A percentile compares a stretch with the other conserved stretches of the same genome.
phyloP scores from a whole-genome alignment of 2,329 filamentous ascomycete genomes.

The Metarhizium guizhouense region DNA sequence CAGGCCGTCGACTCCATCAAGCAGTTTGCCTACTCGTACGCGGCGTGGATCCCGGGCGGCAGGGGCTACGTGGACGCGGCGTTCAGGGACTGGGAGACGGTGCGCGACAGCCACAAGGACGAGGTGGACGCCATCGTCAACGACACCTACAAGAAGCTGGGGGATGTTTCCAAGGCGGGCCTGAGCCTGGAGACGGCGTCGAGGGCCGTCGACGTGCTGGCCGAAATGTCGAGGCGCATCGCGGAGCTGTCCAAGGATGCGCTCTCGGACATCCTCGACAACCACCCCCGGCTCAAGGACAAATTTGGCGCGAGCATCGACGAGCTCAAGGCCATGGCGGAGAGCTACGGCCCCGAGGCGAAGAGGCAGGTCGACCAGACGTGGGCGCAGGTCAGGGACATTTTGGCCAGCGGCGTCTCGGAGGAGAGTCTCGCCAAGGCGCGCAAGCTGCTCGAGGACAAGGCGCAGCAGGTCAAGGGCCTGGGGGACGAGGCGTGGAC shows the following conservation, averaged over 20 bases:
- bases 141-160: slow-evolving; percentile 60
- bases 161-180: slow-evolving; percentile 48
- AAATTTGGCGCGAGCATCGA: slow-evolving; percentile 60
- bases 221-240: slow-evolving; percentile 51
- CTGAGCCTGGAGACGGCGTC: slow-evolving; percentile 54
- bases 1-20: slow-evolving; percentile 59
- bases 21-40: slow-evolving; percentile 58
- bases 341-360: slow-evolving; percentile 64
- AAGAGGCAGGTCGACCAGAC: slow-evolving; percentile 69
- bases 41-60: slow-evolving; percentile 62
- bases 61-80: slow-evolving; percentile 57
- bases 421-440: slow-evolving; percentile 43
- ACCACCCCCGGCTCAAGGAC: slow-evolving; percentile 65
- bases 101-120: slow-evolving; percentile 57
- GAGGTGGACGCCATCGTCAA: slow-evolving; percentile 62
- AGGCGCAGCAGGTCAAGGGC: slow-evolving; percentile 56
- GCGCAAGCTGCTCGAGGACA: slow-evolving; percentile 58
- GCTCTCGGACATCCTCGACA: slow-evolving; percentile 56
- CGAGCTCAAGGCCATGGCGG: slow-evolving; percentile 59
- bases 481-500: slow-evolving; percentile 65
- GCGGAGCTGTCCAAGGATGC: slow-evolving; percentile 54
- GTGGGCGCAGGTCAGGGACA: slow-evolving; percentile 56
- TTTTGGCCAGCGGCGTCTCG: slow-evolving; percentile 53
- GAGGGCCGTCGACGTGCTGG: slow-evolving; percentile 52
- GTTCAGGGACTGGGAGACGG: slow-evolving; percentile 62